These are phyloP conservation scores for Microsporum ferrugineum DNA, from an alignment of 2,329 filamentous ascomycete species.

Conservation along the genomic window DNA sequence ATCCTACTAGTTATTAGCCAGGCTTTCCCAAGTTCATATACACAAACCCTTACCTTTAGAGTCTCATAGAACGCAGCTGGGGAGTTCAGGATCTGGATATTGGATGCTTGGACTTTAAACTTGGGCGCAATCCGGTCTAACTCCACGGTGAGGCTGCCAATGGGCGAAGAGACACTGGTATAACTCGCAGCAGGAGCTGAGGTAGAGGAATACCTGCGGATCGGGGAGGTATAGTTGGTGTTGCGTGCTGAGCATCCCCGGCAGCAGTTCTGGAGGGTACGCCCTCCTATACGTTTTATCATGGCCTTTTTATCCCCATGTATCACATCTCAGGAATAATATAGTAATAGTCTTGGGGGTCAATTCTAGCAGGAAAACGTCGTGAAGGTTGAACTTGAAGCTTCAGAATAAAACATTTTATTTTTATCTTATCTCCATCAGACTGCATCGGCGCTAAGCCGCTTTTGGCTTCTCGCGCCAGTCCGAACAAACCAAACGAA, in stretches of 20 bases:
- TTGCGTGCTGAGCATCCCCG: slow-evolving; percentile 20
- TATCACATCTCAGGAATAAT: background rate
- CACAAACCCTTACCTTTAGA: slow-evolving; percentile 55
- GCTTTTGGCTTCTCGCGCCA: slow-evolving; percentile 5
- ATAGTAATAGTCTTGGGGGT: background rate
- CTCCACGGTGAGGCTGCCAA: slow-evolving; percentile 56
- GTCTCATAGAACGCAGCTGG: slow-evolving; percentile 86
- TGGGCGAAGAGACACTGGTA: slow-evolving; percentile 30
- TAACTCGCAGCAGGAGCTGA: slow-evolving; percentile 18
- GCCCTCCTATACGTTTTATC: slow-evolving; percentile 32
- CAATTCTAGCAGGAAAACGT: background rate
- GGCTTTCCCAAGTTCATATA: slow-evolving; percentile 1
- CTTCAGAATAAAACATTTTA: background rate
- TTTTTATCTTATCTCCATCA: slow-evolving; percentile 9
- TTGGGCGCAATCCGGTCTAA: slow-evolving; percentile 82
- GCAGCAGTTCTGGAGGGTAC: slow-evolving; percentile 26
- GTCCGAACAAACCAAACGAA: background rate
- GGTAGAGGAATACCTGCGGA: slow-evolving; percentile 31
- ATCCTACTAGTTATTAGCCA: slow-evolving; percentile 38
- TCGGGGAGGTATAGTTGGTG: slow-evolving; percentile 23
- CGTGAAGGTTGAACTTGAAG: background rate
- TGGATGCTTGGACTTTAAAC: slow-evolving; percentile 71
- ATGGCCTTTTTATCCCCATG: slow-evolving; percentile 16
- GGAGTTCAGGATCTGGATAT: slow-evolving; percentile 66
- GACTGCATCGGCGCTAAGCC: slow-evolving; percentile 11